Conservation (phyloP, 352 stramenopile genomes). For the Pythium chondricola region DNA sequence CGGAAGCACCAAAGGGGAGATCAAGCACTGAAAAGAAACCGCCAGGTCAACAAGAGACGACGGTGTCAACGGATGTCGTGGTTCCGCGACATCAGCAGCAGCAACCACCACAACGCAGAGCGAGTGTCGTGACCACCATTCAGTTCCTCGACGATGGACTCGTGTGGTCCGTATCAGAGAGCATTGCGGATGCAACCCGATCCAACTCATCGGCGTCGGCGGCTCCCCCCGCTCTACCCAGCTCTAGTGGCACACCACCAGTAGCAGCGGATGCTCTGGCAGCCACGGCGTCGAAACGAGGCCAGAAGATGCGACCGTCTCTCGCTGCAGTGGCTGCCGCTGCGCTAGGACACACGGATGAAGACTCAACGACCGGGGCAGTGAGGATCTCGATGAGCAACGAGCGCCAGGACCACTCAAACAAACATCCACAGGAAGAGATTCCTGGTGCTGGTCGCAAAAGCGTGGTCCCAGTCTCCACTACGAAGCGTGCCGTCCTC, state of each 20-base stretch:
- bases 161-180: conserved; percentile 4
- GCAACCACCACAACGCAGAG: conserved; percentile 1
- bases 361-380: background rate
- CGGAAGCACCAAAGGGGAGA: too few species aligned
- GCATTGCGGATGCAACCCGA: background rate
- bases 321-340: conserved; percentile 9
- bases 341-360: background rate
- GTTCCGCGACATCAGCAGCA: too few species aligned
- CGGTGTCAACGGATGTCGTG: too few species aligned
- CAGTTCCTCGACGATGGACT: conserved; percentile 12
- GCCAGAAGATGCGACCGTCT: conserved; percentile 7
- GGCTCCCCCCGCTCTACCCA: too few species aligned
- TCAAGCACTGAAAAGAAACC: too few species aligned
- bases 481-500: conserved; percentile 7
- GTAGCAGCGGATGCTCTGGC: background rate
- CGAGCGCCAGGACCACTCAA: too few species aligned
- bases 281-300: background rate
- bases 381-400: too few species aligned
- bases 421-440: too few species aligned
- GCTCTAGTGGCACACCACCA: background rate
- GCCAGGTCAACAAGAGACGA: too few species aligned
- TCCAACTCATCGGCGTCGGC: too few species aligned
- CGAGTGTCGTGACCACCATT: conserved; percentile 19
- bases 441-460: conserved; percentile 3
- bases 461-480: conserved; percentile 13